These are phyloP conservation scores for Pichia sp. DNA, from an alignment of 1,139 yeast genomes.

Conservation along the genomic window DNA sequence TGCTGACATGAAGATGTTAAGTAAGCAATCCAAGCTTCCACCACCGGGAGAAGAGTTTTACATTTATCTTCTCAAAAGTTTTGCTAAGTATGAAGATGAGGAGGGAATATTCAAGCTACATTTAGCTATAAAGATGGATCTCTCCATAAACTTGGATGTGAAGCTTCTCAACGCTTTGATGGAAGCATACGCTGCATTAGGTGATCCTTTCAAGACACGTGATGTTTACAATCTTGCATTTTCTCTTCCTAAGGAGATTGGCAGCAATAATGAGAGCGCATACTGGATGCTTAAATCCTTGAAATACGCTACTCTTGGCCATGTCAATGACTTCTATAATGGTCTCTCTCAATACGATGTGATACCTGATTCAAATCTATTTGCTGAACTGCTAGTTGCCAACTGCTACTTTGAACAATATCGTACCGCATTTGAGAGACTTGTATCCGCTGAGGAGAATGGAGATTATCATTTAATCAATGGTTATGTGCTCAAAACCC, in stretches of 20 bases:
- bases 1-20: slow-evolving; percentile 51
- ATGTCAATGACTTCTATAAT: slow-evolving; percentile 60
- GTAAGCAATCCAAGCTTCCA: slow-evolving; percentile 45
- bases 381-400: slow-evolving; percentile 61
- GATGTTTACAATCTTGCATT: slow-evolving; percentile 55
- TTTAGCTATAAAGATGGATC: slow-evolving; percentile 59
- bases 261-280: slow-evolving; percentile 62
- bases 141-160: slow-evolving; percentile 51
- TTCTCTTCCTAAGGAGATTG: slow-evolving; percentile 41
- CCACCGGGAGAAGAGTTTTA: slow-evolving; percentile 67
- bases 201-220: slow-evolving; percentile 52
- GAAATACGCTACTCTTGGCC: slow-evolving; percentile 51
- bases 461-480: slow-evolving; percentile 39
- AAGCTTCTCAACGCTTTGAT: slow-evolving; percentile 54
- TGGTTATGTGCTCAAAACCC: slow-evolving; percentile 43
- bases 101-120: slow-evolving; percentile 67
- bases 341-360: slow-evolving; percentile 48
- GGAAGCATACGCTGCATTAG: slow-evolving; percentile 59
- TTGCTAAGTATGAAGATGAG: slow-evolving; percentile 52
- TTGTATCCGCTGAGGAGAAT: slow-evolving; percentile 43
- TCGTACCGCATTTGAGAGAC: slow-evolving; percentile 49
- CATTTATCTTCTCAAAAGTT: slow-evolving; percentile 49
- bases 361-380: slow-evolving; percentile 48
- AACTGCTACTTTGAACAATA: slow-evolving; percentile 65
- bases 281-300: slow-evolving; percentile 65